A percentile compares a stretch with the other conserved stretches of the same genome.
phyloP scores from a whole-genome alignment of 306 rosid species.

The Sesbania bispinosa region DNA sequence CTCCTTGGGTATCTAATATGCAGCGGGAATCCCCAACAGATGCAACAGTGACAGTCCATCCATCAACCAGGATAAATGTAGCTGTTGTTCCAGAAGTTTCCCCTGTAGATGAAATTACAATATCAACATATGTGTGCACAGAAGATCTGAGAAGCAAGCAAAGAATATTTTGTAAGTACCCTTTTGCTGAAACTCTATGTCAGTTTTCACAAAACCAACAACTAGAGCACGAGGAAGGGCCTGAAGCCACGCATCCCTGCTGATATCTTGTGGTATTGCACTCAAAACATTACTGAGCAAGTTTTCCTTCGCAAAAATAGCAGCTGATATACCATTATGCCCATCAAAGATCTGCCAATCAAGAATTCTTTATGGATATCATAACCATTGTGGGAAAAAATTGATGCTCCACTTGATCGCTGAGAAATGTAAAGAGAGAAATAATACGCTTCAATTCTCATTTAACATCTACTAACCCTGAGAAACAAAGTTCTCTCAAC shows the following conservation, averaged over 20 bases:
- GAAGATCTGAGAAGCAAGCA: neutral
- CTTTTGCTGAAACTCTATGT: slow-evolving; percentile 94
- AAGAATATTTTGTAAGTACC: slow-evolving; percentile 36
- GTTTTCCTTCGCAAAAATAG: slow-evolving; percentile 82
- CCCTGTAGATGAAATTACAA: slow-evolving; percentile 47
- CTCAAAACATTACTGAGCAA: slow-evolving; percentile 76
- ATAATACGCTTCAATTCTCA: slow-evolving; percentile 7
- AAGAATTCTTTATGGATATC: slow-evolving; percentile 41
- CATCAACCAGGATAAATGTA: slow-evolving; percentile 86
- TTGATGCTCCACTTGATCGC: slow-evolving; percentile 24
- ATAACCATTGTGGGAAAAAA: slow-evolving; percentile 30
- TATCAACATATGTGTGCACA: slow-evolving; percentile 8
- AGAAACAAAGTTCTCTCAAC: neutral
- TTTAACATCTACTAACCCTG: slow-evolving; percentile 15
- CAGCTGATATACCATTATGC: slow-evolving; percentile 97
- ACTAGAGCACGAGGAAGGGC: slow-evolving; percentile 96
- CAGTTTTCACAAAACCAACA: slow-evolving; percentile 96
- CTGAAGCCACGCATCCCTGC: slow-evolving; percentile 94
- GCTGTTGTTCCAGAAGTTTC: slow-evolving; percentile 99
- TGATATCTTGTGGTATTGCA: slow-evolving; percentile 87
- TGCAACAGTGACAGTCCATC: slow-evolving; percentile 97
- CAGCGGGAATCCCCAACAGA: slow-evolving; percentile 99
- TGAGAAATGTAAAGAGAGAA: slow-evolving; percentile 34
- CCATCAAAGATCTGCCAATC: slow-evolving; percentile 88
- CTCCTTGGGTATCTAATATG: slow-evolving; percentile 92